Evolutionary conservation across 169 alveolate genomes (phyloP).

Genomic region (Cyclospora cayetanensis): DNA sequence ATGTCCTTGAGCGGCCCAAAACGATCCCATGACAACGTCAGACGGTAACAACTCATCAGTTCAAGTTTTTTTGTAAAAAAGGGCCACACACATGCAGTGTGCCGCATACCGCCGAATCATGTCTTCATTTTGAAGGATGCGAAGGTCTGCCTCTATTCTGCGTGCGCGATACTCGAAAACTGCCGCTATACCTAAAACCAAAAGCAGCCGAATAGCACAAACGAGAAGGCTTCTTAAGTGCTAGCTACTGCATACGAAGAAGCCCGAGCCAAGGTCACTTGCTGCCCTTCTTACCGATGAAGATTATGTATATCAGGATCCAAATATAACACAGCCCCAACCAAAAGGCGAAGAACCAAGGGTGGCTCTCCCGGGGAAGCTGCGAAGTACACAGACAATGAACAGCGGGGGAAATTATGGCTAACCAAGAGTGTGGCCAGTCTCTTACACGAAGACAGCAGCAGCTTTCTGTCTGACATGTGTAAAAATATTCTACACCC

Average conservation of each 20-base stretch:
- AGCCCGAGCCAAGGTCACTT: background rate
- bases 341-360: conserved; percentile 85
- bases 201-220: background rate
- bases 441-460: background rate
- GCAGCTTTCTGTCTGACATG: background rate
- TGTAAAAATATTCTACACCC: background rate
- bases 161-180: conserved; percentile 77
- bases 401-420: background rate
- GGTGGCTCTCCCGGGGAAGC: conserved; percentile 81
- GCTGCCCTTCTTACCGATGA: conserved; percentile 72
- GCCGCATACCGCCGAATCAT: conserved; percentile 53
- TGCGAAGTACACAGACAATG: background rate
- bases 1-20: background rate
- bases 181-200: conserved; percentile 61
- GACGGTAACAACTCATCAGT: background rate
- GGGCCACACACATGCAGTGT: background rate
- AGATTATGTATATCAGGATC: conserved; percentile 80
- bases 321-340: conserved; percentile 81
- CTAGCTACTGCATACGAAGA: background rate
- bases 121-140: conserved; percentile 78
- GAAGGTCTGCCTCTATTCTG: conserved; percentile 78
- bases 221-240: background rate
- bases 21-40: no score
- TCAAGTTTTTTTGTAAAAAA: background rate
- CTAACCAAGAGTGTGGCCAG: background rate